phyloP scores from a whole-genome alignment of 1,139 yeast genomes.

The Scheffersomyces illinoinensis region DNA sequence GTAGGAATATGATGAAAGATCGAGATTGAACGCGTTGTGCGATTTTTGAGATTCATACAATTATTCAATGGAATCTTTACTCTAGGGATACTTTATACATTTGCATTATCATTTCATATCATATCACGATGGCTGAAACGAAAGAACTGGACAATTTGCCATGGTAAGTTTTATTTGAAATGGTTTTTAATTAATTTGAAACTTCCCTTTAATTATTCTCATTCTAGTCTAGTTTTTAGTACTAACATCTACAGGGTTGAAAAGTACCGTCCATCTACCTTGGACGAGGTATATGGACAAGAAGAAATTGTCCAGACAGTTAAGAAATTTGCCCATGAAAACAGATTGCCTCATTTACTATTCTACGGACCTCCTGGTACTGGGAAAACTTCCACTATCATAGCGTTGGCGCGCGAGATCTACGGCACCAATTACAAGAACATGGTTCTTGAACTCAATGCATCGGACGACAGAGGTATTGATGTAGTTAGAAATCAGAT shows the following conservation, averaged over 20 bases:
- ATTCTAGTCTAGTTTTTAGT: constrained; percentile 15
- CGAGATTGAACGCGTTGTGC: not conserved
- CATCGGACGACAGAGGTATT: constrained; percentile 84
- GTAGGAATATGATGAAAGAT: not conserved
- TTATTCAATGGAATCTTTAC: not conserved
- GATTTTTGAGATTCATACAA: not conserved
- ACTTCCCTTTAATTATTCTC: not conserved
- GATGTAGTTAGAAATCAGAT: constrained; percentile 85
- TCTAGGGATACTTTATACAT: not conserved
- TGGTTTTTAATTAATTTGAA: not conserved
- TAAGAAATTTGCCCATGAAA: constrained; percentile 78
- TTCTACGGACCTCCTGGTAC: constrained; percentile 99
- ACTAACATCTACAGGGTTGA: constrained; percentile 63
- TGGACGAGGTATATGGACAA: constrained; percentile 92
- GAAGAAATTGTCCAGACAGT: constrained; percentile 81
- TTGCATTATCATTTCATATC: not conserved
- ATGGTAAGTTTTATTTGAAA: constrained; percentile 32
- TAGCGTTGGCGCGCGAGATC: constrained; percentile 88
- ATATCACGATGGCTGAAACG: not conserved
- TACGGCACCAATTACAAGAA: constrained; percentile 82
- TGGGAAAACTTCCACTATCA: constrained; percentile 92
- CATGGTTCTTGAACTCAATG: constrained; percentile 90
- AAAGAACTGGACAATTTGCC: constrained; percentile 34
- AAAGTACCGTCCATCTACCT: constrained; percentile 83
- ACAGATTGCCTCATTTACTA: constrained; percentile 81